Evolutionary conservation across 768 basidiomycete genomes (phyloP).

Genomic region (Heimioporus sp.): DNA sequence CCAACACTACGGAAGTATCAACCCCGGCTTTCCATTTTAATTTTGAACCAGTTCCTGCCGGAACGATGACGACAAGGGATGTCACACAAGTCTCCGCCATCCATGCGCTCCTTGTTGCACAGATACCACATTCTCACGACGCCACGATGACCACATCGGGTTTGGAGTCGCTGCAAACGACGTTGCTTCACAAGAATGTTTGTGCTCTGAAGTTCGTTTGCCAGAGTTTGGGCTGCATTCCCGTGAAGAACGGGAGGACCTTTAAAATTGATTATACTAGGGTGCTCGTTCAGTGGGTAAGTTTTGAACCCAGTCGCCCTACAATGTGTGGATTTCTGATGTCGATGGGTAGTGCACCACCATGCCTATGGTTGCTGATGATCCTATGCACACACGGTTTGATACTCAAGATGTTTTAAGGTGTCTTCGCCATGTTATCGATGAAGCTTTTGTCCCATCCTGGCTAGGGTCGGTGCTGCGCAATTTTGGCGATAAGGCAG

Average conservation of each 20-base stretch:
- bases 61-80: constrained; percentile 2
- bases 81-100: constrained; percentile 4
- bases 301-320: not conserved
- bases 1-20: no score
- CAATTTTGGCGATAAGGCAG: constrained; percentile 22
- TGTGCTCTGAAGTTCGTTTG: not conserved
- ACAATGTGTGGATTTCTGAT: no score
- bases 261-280: constrained; percentile 6
- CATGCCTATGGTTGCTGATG: not conserved
- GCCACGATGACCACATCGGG: not conserved
- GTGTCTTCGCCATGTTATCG: constrained; percentile 1
- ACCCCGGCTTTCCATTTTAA: no score
- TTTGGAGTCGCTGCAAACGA: constrained; percentile 1
- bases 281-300: constrained; percentile 7
- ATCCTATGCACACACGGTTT: not conserved
- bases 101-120: not conserved
- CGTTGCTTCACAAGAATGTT: constrained; percentile 5
- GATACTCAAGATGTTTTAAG: not conserved
- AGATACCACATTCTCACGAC: not conserved
- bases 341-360: not conserved
- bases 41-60: no score
- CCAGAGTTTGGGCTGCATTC: not conserved
- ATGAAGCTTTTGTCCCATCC: not conserved
- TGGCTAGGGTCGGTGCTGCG: constrained; percentile 14
- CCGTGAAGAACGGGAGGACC: not conserved